Evolutionary conservation across 305 asterid genomes (phyloP), one percentile per base, ranked within the genome.

Genomic region (Fraxinus angustifolia): DNA sequence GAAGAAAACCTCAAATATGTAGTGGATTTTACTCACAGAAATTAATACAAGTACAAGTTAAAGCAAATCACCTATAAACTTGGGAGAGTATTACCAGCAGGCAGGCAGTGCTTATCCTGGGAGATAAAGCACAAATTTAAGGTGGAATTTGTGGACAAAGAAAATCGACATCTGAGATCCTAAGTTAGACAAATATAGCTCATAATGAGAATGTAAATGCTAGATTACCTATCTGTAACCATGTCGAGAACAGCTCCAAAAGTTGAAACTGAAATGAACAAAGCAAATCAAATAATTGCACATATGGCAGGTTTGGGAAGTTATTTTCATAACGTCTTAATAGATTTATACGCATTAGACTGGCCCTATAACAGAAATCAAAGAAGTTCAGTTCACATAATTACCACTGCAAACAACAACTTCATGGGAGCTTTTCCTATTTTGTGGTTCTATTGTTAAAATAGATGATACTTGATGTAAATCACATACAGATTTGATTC

Each of bases 161-260:
- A 23, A 83, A 82, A 10, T 67, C 30, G 33, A 62, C 77, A 40
- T 28, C 60, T 19, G 58, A 17, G 62, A 74, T 60, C 16, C 53
- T 53, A 68, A 76, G 65, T 73, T 12, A 40, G 75, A 48, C 73
- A 38, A 2, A 68, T 19, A 76, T 34, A 33, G n/a, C 67, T 10
- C 14, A 58, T n/a, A 53, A 21, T 30, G 21, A 50, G 30, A 56
- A 79, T 60, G 21, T 16, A 77, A 78, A 36, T 31, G 79, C 35
- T 68, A 23, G 50, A 75, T 48, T 88, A 94, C 98, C 98, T 94
- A 87, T 96, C 99, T n/a, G 98, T 96, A 84, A 95, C 94, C 99
- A 95, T 95, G 91, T 95, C 99, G 79, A 95, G 87, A 85, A 93
- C 97, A 76, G 98, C 98, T 82, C 99, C 99, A 82, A 96, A 91